Evolutionary conservation across 495 filamentous ascomycete species (phyloP).

Genomic region (Xanthoparmelia taractica): DNA sequence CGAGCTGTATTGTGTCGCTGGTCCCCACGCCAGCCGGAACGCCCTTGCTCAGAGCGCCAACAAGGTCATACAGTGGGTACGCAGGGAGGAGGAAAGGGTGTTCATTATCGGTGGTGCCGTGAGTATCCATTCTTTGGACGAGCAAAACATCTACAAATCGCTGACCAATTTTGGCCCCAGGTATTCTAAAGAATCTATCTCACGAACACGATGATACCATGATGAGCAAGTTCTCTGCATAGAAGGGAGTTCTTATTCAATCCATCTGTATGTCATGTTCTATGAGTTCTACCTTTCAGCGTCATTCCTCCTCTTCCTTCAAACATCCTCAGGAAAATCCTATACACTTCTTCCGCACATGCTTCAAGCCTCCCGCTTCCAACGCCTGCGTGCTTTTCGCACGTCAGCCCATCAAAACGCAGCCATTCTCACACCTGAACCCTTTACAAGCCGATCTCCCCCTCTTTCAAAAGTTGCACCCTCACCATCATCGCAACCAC

Average conservation of each 20-base stretch:
- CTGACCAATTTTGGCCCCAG: conserved; percentile 1
- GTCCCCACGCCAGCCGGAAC: conserved; percentile 64
- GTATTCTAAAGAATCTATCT: conserved; percentile 10
- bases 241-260: neutral
- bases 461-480: neutral
- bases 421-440: neutral
- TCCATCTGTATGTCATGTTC: neutral
- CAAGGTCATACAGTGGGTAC: conserved; percentile 79
- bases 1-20: conserved; percentile 91
- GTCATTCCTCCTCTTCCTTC: neutral
- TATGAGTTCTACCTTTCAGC: neutral
- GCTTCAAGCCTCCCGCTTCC: neutral
- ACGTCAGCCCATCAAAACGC: neutral
- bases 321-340: neutral
- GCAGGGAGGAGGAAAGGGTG: conserved; percentile 80
- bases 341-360: neutral
- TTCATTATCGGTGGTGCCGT: conserved; percentile 95
- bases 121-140: conserved; percentile 22
- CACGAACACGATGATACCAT: neutral
- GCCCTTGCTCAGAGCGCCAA: conserved; percentile 79
- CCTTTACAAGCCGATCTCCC: neutral
- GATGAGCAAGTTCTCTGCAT: neutral
- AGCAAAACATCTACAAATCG: neutral
- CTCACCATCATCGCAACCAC: neutral
- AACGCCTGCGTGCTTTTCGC: neutral